Percentiles rank a stretch among this genome's conserved stretches.
These are phyloP conservation scores for Dryas drummondii DNA, from an alignment of 306 rosid species.

Conservation along the genomic window DNA sequence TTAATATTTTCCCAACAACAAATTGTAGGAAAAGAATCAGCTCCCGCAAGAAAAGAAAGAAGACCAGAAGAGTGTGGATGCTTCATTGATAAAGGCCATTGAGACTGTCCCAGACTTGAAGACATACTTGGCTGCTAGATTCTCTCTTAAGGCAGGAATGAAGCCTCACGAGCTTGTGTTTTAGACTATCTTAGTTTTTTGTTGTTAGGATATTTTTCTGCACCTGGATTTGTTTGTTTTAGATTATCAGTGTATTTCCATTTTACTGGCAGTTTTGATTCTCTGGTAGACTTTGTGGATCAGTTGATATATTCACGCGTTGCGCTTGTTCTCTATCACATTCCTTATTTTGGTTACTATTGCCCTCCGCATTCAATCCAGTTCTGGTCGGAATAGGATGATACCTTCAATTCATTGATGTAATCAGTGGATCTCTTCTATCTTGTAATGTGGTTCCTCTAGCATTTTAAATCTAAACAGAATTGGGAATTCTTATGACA, in stretches of 20 bases:
- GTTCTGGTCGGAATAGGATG: no score
- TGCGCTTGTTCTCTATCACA: no score
- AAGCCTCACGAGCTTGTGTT: conserved; percentile 79
- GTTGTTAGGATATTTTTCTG: conserved; percentile 12
- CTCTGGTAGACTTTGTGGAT: no score
- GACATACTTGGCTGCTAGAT: conserved; percentile 73
- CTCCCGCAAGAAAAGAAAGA: conserved; percentile 76
- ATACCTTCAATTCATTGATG: no score
- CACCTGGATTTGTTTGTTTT: not conserved
- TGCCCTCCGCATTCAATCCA: no score
- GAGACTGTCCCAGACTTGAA: conserved; percentile 70
- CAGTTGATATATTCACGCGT: no score
- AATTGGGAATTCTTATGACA: not conserved
- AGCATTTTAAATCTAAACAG: not conserved
- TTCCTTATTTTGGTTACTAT: no score
- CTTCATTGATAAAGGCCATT: conserved; percentile 52
- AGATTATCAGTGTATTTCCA: conserved; percentile 1
- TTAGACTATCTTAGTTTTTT: conserved; percentile 22
- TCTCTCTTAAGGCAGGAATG: conserved; percentile 69
- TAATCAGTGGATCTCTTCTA: no score
- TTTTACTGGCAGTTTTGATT: not conserved
- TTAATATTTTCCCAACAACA: not conserved
- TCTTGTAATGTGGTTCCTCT: no score
- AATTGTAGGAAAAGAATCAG: conserved; percentile 52
- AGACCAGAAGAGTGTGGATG: conserved; percentile 38